Evolutionary conservation across 129 eudicot species (phyloP).

Genomic region (Lonicera japonica): DNA sequence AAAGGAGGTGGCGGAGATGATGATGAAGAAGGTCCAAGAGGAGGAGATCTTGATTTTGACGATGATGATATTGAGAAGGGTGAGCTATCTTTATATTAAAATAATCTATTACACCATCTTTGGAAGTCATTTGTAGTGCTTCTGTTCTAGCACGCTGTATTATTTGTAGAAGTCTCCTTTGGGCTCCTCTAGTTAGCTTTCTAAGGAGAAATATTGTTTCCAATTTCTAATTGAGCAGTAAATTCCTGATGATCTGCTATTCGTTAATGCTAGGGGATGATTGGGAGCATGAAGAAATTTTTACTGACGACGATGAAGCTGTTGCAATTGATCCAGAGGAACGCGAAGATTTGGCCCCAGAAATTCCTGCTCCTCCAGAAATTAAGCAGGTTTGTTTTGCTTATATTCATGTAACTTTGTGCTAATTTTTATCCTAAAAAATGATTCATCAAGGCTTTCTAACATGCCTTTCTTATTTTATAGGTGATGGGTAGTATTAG

Average conservation of each 20-base stretch:
- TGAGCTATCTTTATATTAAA: no score
- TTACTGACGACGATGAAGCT: conserved; percentile 96
- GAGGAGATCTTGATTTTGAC: conserved; percentile 81
- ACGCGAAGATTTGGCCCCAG: conserved; percentile 94
- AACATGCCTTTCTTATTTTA: no score
- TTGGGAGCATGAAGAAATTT: conserved; percentile 99
- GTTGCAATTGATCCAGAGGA: conserved; percentile 82
- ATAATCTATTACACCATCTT: no score
- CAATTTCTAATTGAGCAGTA: no score
- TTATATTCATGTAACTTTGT: conserved; percentile 9
- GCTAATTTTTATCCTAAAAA: no score
- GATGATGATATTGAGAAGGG: conserved; percentile 97
- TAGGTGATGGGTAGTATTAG: no score
- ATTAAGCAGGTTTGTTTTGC: conserved; percentile 65
- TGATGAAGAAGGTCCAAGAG: conserved; percentile 95
- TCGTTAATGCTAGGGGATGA: conserved; percentile 63
- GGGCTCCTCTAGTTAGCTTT: no score
- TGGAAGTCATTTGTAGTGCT: no score
- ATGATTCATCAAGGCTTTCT: no score
- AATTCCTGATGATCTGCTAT: background rate
- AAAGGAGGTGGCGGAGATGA: conserved; percentile 51
- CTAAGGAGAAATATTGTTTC: no score
- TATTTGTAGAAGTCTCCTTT: no score
- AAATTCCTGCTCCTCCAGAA: conserved; percentile 98
- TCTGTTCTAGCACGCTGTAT: no score